Percentiles rank a stretch among this genome's conserved stretches.
phyloP scores from a whole-genome alignment of 1,284 basidiomycete genomes.

The Ceratobasidium sp. region DNA sequence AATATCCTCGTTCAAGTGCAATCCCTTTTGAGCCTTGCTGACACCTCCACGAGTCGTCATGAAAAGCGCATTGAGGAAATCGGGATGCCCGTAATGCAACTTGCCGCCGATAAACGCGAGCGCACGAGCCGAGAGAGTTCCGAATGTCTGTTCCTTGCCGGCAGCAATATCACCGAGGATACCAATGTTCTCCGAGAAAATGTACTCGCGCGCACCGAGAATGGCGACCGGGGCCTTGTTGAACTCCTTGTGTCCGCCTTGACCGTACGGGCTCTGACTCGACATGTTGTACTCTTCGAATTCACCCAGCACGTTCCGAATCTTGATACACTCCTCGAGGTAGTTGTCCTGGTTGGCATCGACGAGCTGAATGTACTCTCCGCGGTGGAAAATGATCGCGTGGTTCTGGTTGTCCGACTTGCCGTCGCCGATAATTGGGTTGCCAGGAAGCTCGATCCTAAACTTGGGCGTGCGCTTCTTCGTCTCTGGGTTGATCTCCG shows the following conservation, averaged over 20 bases:
- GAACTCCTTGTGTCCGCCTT: conserved; percentile 87
- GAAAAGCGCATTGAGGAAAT: conserved; percentile 98
- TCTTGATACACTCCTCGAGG: conserved; percentile 99
- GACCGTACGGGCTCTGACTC: conserved; percentile 88
- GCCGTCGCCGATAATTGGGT: conserved; percentile 98
- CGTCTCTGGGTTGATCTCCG: conserved; percentile 89
- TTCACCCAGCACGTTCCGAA: conserved; percentile 96
- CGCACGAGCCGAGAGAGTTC: conserved; percentile 92
- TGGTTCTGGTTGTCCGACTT: conserved; percentile 99
- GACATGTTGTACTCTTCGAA: conserved; percentile 94
- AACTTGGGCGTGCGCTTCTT: conserved; percentile 95
- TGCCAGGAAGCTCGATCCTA: conserved; percentile 97
- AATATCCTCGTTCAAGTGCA: conserved; percentile 99
- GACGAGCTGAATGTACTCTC: conserved; percentile 98
- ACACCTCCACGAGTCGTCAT: conserved; percentile 99
- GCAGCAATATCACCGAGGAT: conserved; percentile 98
- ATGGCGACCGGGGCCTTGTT: conserved; percentile 91
- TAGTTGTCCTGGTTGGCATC: conserved; percentile 99
- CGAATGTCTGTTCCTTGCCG: conserved; percentile 99
- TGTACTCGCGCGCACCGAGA: conserved; percentile 98
- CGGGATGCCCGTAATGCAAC: conserved; percentile 97
- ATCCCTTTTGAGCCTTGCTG: conserved; percentile 98
- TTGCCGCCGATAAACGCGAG: conserved; percentile 98
- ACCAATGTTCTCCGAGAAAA: conserved; percentile 99
- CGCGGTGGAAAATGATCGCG: conserved; percentile 98